These are phyloP conservation scores for Taphrina sp. DNA, from an alignment of 1,139 yeast genomes.

Conservation along the genomic window DNA sequence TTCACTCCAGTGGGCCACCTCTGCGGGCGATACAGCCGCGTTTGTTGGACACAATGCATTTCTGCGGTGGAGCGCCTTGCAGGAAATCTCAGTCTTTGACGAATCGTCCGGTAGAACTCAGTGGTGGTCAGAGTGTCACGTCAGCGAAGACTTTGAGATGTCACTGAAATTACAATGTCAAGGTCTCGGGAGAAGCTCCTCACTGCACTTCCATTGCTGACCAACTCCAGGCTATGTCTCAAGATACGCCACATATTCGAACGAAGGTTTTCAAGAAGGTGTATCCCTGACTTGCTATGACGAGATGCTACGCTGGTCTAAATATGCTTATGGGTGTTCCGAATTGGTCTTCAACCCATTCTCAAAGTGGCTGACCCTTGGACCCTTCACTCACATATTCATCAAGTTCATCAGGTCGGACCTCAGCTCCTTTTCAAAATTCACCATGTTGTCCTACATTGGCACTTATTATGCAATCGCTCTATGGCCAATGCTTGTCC, in stretches of 20 bases:
- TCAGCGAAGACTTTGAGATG: constrained; percentile 37
- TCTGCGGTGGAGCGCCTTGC: constrained; percentile 36
- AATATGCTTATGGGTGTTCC: constrained; percentile 37
- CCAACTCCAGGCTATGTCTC: constrained; percentile 33
- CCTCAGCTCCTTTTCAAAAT: constrained; percentile 35
- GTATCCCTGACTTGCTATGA: constrained; percentile 37
- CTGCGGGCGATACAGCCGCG: constrained; percentile 37
- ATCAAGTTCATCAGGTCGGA: constrained; percentile 33
- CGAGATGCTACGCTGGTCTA: constrained; percentile 37
- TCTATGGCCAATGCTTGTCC: constrained; percentile 32
- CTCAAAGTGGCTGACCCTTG: constrained; percentile 33
- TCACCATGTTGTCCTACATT: constrained; percentile 36
- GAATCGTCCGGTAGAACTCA: constrained; percentile 34
- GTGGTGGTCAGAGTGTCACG: constrained; percentile 37
- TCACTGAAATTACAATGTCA: constrained; percentile 36
- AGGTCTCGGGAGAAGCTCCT: no score
- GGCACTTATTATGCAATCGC: constrained; percentile 37
- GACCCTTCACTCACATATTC: constrained; percentile 36
- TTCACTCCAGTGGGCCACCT: constrained; percentile 36
- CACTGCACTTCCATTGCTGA: no score
- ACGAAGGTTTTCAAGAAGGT: constrained; percentile 36
- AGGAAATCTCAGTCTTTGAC: constrained; percentile 31
- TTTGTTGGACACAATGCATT: constrained; percentile 38
- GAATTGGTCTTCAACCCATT: constrained; percentile 36
- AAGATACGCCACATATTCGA: constrained; percentile 34